Conservation (phyloP, 768 basidiomycete species). For the Lepiota brunneoincarnata region DNA sequence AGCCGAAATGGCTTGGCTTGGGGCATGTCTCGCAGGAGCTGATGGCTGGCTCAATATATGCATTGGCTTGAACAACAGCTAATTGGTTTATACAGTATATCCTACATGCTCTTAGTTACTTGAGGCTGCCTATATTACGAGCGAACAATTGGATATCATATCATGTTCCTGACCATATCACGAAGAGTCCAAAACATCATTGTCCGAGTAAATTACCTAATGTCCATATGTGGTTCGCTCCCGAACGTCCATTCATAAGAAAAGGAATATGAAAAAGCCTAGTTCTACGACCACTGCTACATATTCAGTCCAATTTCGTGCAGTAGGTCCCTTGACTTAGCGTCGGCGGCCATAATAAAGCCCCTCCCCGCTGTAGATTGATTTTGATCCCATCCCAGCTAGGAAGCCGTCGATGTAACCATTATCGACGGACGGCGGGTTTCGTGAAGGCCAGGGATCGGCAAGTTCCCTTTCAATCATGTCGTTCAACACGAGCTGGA, state of each 20-base stretch:
- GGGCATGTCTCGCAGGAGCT: conserved; percentile 85
- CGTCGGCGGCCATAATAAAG: no score
- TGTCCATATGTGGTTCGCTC: no score
- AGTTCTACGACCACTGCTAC: no score
- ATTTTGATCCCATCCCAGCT: background rate
- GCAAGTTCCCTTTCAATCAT: background rate
- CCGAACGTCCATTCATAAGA: no score
- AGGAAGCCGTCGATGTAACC: background rate
- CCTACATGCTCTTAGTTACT: background rate
- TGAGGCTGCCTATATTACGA: conserved; percentile 1
- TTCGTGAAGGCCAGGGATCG: background rate
- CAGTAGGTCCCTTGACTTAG: no score
- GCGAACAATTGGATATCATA: no score
- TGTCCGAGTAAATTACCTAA: no score
- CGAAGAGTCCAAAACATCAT: no score
- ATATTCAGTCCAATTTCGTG: no score
- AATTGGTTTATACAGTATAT: background rate
- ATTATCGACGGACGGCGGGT: background rate
- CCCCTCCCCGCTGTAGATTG: no score
- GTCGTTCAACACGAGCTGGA: conserved; percentile 7
- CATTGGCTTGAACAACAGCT: conserved; percentile 42
- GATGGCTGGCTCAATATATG: conserved; percentile 96
- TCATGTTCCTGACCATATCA: no score
- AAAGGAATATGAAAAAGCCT: no score
- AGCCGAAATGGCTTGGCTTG: conserved; percentile 92